Conservation (phyloP, 495 filamentous ascomycete species). For the Penicillium coprophilum region DNA sequence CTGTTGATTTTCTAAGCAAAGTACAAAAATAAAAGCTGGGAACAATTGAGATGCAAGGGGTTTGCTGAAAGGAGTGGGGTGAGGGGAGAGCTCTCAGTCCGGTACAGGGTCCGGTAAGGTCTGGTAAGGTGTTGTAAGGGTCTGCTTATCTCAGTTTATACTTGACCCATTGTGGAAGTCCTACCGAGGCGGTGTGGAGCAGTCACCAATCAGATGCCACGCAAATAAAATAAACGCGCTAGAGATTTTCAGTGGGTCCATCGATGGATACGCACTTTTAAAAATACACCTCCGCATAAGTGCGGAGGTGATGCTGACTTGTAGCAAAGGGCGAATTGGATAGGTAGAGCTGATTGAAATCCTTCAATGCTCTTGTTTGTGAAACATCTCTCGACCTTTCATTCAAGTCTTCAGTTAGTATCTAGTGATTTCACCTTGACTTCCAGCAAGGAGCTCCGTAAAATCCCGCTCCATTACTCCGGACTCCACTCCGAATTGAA, state of each 20-base stretch:
- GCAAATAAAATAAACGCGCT: slow-evolving; percentile 15
- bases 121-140: slow-evolving; percentile 1
- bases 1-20: not conserved
- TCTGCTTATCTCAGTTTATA: not conserved
- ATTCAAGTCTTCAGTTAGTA: not conserved
- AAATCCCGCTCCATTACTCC: slow-evolving; percentile 27
- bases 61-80: not conserved
- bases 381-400: not conserved
- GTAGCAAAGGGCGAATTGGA: not conserved
- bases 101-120: not conserved
- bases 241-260: slow-evolving; percentile 23
- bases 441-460: slow-evolving; percentile 24
- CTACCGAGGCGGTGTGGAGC: slow-evolving; percentile 21
- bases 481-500: slow-evolving; percentile 22
- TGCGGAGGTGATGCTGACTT: slow-evolving; percentile 8
- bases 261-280: slow-evolving; percentile 14
- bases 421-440: not conserved
- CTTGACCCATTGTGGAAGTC: not conserved
- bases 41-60: not conserved
- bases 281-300: slow-evolving; percentile 23
- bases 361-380: not conserved
- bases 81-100: slow-evolving; percentile 6
- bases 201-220: slow-evolving; percentile 3
- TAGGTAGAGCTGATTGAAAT: not conserved
- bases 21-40: not conserved